These are phyloP conservation scores for Cytospora schulzeri DNA, from an alignment of 2,329 filamentous ascomycete species.

Conservation along the genomic window DNA sequence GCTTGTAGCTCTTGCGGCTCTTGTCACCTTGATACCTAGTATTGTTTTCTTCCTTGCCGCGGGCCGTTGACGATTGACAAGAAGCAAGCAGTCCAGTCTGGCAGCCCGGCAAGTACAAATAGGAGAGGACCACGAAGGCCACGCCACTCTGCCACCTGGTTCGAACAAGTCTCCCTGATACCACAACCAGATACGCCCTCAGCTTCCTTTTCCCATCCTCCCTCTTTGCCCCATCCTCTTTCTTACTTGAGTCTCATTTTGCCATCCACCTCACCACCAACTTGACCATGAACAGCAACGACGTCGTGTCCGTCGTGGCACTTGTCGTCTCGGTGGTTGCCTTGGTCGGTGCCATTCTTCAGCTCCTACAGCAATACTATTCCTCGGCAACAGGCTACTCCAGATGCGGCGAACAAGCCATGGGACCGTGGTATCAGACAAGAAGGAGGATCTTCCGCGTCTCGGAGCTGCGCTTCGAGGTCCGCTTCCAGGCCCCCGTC, in stretches of 20 bases:
- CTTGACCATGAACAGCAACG: slow-evolving; percentile 34
- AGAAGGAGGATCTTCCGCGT: slow-evolving; percentile 45
- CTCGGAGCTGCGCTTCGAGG: slow-evolving; percentile 52
- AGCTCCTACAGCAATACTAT: slow-evolving; percentile 54
- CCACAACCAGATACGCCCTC: background rate
- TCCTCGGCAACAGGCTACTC: slow-evolving; percentile 53
- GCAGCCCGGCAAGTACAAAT: background rate
- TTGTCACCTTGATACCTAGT: too few relatives aligned
- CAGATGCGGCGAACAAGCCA: slow-evolving; percentile 50
- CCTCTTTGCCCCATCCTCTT: background rate
- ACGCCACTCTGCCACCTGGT: background rate
- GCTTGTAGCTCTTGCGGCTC: background rate
- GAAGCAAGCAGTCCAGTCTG: background rate
- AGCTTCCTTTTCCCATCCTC: too few relatives aligned
- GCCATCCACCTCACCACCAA: background rate
- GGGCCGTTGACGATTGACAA: background rate
- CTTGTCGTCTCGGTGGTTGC: slow-evolving; percentile 52
- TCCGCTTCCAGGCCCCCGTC: slow-evolving; percentile 52
- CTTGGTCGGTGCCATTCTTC: slow-evolving; percentile 47
- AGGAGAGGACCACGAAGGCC: background rate
- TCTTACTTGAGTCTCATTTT: background rate
- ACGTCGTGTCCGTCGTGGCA: slow-evolving; percentile 46
- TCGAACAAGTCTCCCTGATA: background rate
- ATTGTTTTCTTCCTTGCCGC: background rate
- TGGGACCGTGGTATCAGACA: slow-evolving; percentile 48